These are phyloP conservation scores for Ogataea hybrid DNA, from an alignment of 1,139 yeast genomes.

Conservation along the genomic window DNA sequence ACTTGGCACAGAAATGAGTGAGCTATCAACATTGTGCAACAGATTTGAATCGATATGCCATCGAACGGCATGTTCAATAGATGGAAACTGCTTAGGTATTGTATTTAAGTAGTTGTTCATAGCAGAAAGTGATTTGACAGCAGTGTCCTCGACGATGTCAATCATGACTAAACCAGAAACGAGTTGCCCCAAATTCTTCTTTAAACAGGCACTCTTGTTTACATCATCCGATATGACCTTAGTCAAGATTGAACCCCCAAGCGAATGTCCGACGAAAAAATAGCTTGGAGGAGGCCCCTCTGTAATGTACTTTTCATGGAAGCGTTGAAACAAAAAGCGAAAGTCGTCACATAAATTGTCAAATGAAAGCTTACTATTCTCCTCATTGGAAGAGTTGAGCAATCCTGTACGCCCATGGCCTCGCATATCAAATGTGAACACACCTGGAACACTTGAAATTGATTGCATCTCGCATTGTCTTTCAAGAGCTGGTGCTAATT, in stretches of 20 bases:
- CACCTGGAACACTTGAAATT: conserved; percentile 44
- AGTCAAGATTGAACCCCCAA: conserved; percentile 87
- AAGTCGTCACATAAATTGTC: conserved; percentile 59
- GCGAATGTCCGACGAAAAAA: conserved; percentile 80
- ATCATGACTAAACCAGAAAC: conserved; percentile 69
- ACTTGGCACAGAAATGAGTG: conserved; percentile 75
- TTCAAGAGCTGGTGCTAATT: conserved; percentile 40
- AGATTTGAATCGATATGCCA: conserved; percentile 69
- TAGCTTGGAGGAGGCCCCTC: conserved; percentile 21
- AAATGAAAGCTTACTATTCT: conserved; percentile 36
- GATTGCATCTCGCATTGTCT: conserved; percentile 21
- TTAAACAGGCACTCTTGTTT: neutral
- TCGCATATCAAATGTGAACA: conserved; percentile 72
- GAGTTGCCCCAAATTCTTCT: conserved; percentile 18
- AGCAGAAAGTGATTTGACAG: conserved; percentile 60
- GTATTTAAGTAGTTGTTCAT: conserved; percentile 64
- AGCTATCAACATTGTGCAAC: conserved; percentile 60
- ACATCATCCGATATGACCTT: conserved; percentile 34
- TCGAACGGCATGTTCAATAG: conserved; percentile 60
- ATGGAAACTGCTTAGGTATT: conserved; percentile 59
- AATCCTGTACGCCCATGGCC: conserved; percentile 69
- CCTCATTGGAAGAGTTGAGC: conserved; percentile 19
- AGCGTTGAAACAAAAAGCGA: conserved; percentile 41
- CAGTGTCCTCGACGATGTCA: conserved; percentile 95
- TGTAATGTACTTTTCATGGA: conserved; percentile 31